Conservation (phyloP, 495 filamentous ascomycete genomes). For the Glonium stellatum region DNA sequence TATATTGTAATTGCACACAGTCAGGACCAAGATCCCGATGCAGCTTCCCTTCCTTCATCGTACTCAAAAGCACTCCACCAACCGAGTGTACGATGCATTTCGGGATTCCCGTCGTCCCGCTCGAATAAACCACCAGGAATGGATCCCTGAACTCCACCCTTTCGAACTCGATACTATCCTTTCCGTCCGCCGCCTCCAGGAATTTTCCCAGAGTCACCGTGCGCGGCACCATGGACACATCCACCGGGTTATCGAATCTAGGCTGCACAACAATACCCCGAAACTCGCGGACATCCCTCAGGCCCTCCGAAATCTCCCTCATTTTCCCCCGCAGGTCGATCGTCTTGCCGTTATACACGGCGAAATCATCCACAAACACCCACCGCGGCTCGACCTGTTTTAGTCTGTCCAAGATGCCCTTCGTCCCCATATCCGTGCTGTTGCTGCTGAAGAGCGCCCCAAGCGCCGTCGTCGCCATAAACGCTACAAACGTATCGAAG, state of each 20-base stretch:
- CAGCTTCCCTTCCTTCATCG: slow-evolving; percentile 54
- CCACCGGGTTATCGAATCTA: slow-evolving; percentile 53
- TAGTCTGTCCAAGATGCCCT: slow-evolving; percentile 66
- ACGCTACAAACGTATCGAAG: slow-evolving; percentile 62
- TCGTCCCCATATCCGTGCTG: slow-evolving; percentile 73
- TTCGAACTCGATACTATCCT: slow-evolving; percentile 46
- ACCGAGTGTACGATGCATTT: slow-evolving; percentile 70
- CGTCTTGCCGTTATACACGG: slow-evolving; percentile 71
- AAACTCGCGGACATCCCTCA: slow-evolving; percentile 54
- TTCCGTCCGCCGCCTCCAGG: slow-evolving; percentile 39
- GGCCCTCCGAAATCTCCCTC: slow-evolving; percentile 53
- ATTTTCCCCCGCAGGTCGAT: slow-evolving; percentile 69
- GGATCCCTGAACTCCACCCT: slow-evolving; percentile 60
- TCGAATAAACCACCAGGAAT: slow-evolving; percentile 64
- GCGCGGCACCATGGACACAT: slow-evolving; percentile 50
- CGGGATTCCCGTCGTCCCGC: slow-evolving; percentile 64
- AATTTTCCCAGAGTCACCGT: slow-evolving; percentile 49
- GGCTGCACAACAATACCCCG: slow-evolving; percentile 58
- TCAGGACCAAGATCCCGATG: slow-evolving; percentile 48
- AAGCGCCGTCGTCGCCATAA: slow-evolving; percentile 55
- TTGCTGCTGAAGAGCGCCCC: slow-evolving; percentile 65
- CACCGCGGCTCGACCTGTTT: slow-evolving; percentile 64
- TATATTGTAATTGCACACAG: slow-evolving; percentile 44
- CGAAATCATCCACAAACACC: slow-evolving; percentile 70
- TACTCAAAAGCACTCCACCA: slow-evolving; percentile 54